Evolutionary conservation across 371 early-diverging fungal genomes (phyloP), one percentile per base, ranked within the genome.

Genomic region (Vairimorpha apis): DNA sequence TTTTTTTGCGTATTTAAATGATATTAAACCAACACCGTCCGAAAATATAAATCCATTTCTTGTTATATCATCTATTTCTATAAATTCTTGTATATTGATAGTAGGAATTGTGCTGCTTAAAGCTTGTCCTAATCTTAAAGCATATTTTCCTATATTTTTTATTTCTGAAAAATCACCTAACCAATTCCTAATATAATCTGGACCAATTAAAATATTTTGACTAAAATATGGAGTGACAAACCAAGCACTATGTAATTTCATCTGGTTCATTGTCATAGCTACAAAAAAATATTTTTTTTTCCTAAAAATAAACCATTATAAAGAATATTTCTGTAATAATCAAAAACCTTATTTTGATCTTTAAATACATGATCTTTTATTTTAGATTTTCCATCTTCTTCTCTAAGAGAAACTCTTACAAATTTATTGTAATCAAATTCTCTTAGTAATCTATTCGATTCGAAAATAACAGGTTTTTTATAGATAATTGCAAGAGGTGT

Each of bases 11-110:
- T 88, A 65, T 1, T 30, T 74, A 7, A 69, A 70, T 0, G 88
- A 86, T 7, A 91, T 87, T 25, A 78, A 82, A 5, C 92, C 92
- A n/a, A 89, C 87, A 12, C 93, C 93, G 75, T 92, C 93, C 3
- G 89, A 87, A 73, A 90, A 91, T 0, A 72, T 80, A 71, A 83
- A 88, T 13, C 37, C 47, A 71, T 68, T 65, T 41, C 53, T 60
- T n/a, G 35, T 35, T 51, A 65, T 65, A 58, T 77, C 77, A 14
- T 62, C 25, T 3, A 70, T 38, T 21, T 63, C 68, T 14, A 43
- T 12, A 64, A 25, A 87, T 79, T 89, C 89, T 0, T 89, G 89
- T 86, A 90, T 88, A 0, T 89, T 85, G 2, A 86, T 83, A 0
- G 87, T 67, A 1, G 18, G 14, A 3, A 45, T 63, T 2, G 77